phyloP scores from a whole-genome alignment of 1,139 yeast species.

The Yamadazyma blattariae region DNA sequence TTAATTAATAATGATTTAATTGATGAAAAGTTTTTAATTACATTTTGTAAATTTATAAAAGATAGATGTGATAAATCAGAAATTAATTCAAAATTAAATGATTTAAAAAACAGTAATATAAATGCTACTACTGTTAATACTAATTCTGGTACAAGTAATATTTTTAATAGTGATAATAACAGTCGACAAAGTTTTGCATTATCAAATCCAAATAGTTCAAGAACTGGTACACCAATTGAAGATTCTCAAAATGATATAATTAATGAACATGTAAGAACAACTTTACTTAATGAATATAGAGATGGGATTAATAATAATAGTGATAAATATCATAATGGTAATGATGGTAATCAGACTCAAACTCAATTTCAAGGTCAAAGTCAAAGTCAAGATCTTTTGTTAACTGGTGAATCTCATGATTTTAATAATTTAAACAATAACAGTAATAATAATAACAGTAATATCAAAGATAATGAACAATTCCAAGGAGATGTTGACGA shows the following conservation, averaged over 20 bases:
- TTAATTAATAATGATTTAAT: constrained; percentile 13
- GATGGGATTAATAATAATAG: not conserved
- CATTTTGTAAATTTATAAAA: constrained; percentile 21
- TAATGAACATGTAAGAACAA: constrained; percentile 5
- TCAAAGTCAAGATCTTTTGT: too few relatives aligned
- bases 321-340: not conserved
- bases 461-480: too few relatives aligned
- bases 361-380: too few relatives aligned
- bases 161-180: not conserved
- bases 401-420: too few relatives aligned
- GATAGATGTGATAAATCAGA: constrained; percentile 35
- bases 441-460: too few relatives aligned
- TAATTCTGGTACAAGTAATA: not conserved
- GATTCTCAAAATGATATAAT: constrained; percentile 6
- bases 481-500: too few relatives aligned
- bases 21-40: constrained; percentile 3
- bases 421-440: not conserved
- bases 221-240: not conserved
- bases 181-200: too few relatives aligned
- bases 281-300: constrained; percentile 5
- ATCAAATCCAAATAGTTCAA: not conserved
- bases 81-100: too few relatives aligned
- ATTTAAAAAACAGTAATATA: too few relatives aligned
- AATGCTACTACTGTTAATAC: constrained; percentile 13
- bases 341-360: not conserved